These are phyloP conservation scores for Gypsophila paniculata DNA, from an alignment of 179 eudicot genomes.

Conservation along the genomic window DNA sequence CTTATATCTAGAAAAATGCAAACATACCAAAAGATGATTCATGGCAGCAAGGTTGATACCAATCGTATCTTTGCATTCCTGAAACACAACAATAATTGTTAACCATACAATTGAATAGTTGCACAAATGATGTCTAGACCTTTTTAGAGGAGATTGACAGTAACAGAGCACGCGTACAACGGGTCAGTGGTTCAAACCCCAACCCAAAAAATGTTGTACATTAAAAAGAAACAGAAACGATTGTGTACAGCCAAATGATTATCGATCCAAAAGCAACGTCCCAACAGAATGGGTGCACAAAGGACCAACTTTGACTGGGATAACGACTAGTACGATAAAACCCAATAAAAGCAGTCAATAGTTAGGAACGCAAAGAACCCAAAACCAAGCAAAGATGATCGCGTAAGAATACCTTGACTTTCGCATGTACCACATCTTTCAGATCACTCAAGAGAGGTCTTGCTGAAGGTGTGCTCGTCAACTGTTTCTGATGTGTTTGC, in stretches of 20 bases:
- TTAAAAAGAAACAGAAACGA: neutral
- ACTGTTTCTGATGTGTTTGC: slow-evolving; percentile 78
- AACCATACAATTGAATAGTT: neutral
- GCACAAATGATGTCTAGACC: neutral
- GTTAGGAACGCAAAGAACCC: neutral
- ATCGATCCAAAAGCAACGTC: neutral
- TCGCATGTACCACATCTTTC: slow-evolving; percentile 60
- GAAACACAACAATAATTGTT: slow-evolving; percentile 19
- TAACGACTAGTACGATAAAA: neutral
- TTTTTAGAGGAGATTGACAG: no score
- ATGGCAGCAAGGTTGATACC: slow-evolving; percentile 93
- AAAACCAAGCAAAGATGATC: neutral
- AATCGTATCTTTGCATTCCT: slow-evolving; percentile 88
- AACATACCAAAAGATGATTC: slow-evolving; percentile 82
- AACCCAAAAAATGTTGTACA: no score
- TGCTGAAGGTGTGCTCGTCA: slow-evolving; percentile 64
- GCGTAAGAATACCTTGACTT: slow-evolving; percentile 62
- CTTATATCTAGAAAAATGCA: neutral
- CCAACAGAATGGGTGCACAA: neutral
- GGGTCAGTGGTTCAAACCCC: no score
- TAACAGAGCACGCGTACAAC: no score
- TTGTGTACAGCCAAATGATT: neutral
- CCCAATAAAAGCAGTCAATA: neutral
- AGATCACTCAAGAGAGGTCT: slow-evolving; percentile 64
- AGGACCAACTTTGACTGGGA: neutral